Evolutionary conservation across 495 filamentous ascomycete genomes (phyloP), one percentile per base, ranked within the genome.

Genomic region (Choiromyces venosus): DNA sequence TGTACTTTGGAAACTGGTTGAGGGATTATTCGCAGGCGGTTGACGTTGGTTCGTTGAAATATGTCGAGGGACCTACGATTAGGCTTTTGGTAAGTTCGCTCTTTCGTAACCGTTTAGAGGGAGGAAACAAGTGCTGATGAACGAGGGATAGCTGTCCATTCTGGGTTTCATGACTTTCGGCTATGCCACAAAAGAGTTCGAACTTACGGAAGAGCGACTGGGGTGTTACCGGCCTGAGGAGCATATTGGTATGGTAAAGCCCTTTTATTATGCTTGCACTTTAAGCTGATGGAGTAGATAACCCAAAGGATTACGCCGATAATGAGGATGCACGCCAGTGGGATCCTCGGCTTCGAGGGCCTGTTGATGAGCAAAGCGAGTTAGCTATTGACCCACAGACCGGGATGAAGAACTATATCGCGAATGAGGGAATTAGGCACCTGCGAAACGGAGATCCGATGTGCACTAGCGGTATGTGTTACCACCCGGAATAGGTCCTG

Each of bases 351-450:
- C 89, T 97, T 66, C 90, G 93, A 69, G 92, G 90, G 6, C 93
- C 91, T 1, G 85, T 97, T 37, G 88, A 97, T 76, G 93, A 96
- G 83, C 79, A 85, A 40, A 86, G 87, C 29, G 93, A 97, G 83
- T 86, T 97, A 25, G 87, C 86, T 21, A 87, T 97, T 77, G 91
- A 97, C 78, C 84, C 84, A 2, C 84, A 88, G 73, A 92, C 90
- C n/a, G 93, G 93, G 61, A 84, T 97, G 83, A 97, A 97, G 83
- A 92, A 91, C 77, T 96, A 97, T 79, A 96, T 97, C 81, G 92
- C 93, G 35, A 91, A 92, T 61, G 93, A 97, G 81, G 83, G 87
- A 65, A 82, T 87, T 37, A 87, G 86, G 66, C 93, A 95, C 79
- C 88, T 90, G 78, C 93, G 87, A 36, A 95, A 91, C 29, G 80